These are phyloP conservation scores for Ophiocytium majus DNA, from an alignment of 352 stramenopile species.

Conservation along the genomic window DNA sequence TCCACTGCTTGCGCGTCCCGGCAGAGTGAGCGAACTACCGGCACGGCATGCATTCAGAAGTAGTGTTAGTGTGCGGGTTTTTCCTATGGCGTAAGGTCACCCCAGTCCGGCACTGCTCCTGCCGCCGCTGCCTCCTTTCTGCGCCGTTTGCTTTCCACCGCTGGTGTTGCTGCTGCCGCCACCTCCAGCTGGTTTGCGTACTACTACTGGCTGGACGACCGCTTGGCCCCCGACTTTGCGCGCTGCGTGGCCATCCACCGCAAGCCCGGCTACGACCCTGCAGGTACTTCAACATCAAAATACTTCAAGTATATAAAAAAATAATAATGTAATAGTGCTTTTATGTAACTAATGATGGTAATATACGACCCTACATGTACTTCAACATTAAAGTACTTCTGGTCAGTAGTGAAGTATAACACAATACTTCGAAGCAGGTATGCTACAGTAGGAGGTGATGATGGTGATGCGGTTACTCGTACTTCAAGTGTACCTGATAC, in stretches of 20 bases:
- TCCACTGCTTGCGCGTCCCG: no score
- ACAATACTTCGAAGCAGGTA: no score
- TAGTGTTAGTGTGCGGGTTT: not conserved
- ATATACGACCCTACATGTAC: no score
- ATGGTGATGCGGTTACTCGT: not conserved
- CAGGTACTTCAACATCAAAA: slow-evolving; percentile 4
- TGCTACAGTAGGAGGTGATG: no score
- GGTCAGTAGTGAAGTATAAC: no score
- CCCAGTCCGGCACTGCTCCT: not conserved
- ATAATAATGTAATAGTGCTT: no score
- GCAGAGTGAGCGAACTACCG: not conserved
- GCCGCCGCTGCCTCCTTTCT: no score
- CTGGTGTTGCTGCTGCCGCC: not conserved
- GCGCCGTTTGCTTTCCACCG: not conserved
- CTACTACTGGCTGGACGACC: slow-evolving; percentile 48
- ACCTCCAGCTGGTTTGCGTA: slow-evolving; percentile 45
- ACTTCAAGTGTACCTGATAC: not conserved
- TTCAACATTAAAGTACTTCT: no score
- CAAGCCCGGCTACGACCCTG: slow-evolving; percentile 50
- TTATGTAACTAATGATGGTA: not conserved
- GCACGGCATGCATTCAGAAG: not conserved
- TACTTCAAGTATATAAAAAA: not conserved
- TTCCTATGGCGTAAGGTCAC: not conserved
- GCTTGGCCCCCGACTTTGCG: slow-evolving; percentile 42
- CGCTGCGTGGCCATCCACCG: slow-evolving; percentile 48